phyloP scores from a whole-genome alignment of 2,329 filamentous ascomycete species.

The Thelonectria olida region DNA sequence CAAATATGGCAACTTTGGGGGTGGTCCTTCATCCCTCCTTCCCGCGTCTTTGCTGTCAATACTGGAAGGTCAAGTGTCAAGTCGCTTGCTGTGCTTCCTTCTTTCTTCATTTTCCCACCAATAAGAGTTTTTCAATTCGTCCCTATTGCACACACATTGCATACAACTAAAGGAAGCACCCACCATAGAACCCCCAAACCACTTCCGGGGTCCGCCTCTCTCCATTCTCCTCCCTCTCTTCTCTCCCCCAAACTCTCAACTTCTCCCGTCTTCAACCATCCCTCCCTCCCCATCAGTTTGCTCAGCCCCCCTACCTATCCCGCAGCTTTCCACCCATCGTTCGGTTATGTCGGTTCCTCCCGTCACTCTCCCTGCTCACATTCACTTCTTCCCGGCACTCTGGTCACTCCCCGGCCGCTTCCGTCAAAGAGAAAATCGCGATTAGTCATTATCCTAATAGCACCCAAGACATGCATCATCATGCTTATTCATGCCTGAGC shows the following conservation, averaged over 20 bases:
- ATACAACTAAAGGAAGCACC: background rate
- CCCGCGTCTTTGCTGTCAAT: background rate
- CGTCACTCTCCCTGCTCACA: background rate
- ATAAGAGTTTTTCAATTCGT: background rate
- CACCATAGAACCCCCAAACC: background rate
- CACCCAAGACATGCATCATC: background rate
- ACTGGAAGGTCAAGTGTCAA: background rate
- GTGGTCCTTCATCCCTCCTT: background rate
- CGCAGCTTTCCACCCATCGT: background rate
- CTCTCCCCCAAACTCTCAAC: constrained; percentile 5
- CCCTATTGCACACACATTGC: background rate
- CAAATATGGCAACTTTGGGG: constrained; percentile 1
- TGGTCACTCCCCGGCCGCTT: background rate
- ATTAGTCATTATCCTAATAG: background rate
- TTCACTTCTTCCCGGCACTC: background rate
- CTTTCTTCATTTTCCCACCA: constrained; percentile 3
- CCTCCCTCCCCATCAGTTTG: background rate
- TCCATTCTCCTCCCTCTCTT: background rate
- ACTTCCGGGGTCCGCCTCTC: background rate
- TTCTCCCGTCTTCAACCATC: background rate
- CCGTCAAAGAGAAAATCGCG: background rate
- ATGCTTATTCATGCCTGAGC: background rate
- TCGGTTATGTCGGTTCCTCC: background rate
- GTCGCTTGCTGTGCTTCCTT: background rate
- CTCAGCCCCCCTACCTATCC: background rate